A percentile compares a stretch with the other conserved stretches of the same genome.
phyloP scores from a whole-genome alignment of 495 filamentous ascomycete species.

The Clavariopsis aquatica region DNA sequence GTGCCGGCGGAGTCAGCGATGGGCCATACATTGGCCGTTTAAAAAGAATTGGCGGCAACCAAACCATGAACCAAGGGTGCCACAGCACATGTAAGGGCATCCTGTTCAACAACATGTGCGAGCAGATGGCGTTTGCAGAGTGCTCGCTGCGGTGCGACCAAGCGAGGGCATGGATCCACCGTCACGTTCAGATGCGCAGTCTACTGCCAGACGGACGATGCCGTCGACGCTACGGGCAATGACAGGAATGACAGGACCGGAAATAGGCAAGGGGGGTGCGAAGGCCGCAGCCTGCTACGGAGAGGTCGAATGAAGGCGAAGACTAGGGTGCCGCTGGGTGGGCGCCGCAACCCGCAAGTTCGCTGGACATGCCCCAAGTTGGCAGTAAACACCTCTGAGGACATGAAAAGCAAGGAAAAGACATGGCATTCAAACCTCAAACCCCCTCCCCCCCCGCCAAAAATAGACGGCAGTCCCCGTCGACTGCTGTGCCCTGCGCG shows the following conservation, averaged over 20 bases:
- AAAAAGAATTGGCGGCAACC: not conserved
- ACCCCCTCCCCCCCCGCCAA: no score
- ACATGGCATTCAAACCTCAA: not conserved
- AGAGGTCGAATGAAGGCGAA: not conserved
- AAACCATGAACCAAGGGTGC: not conserved
- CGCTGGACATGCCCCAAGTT: no score
- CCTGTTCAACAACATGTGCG: conserved; percentile 19
- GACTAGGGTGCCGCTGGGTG: no score
- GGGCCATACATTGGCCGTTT: not conserved
- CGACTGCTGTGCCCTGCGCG: not conserved
- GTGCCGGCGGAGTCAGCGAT: not conserved
- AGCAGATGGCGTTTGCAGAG: conserved; percentile 9
- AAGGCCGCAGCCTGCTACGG: conserved; percentile 16
- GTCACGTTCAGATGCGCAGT: not conserved
- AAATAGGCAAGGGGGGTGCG: conserved; percentile 22
- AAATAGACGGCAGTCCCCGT: not conserved
- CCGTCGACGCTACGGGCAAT: conserved; percentile 20
- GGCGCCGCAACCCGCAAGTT: no score
- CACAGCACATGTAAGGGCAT: not conserved
- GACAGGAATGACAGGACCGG: conserved; percentile 12
- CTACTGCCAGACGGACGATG: conserved; percentile 6
- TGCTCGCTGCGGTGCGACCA: conserved; percentile 18
- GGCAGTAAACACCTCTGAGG: no score
- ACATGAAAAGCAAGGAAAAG: not conserved
- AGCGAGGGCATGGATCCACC: conserved; percentile 12